Conservation (phyloP, 306 rosid genomes). For the Begonia loranthoides region DNA sequence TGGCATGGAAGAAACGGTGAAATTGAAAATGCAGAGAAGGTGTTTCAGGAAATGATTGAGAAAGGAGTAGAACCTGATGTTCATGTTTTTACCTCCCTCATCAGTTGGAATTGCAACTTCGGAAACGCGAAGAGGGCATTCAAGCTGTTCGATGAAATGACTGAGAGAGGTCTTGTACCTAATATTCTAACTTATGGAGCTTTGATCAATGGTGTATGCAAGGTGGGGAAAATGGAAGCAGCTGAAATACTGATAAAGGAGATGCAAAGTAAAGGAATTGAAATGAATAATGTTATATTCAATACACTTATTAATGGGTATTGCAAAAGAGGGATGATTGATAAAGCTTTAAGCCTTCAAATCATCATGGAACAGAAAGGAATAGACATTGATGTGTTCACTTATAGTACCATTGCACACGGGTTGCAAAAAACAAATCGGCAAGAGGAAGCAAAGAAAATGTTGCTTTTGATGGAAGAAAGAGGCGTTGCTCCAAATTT, state of each 20-base stretch:
- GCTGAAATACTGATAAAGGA: slow-evolving; percentile 55
- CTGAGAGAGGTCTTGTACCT: slow-evolving; percentile 38
- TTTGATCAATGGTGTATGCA: slow-evolving; percentile 52
- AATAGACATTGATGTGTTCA: slow-evolving; percentile 34
- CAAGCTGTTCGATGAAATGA: slow-evolving; percentile 60
- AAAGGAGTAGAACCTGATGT: slow-evolving; percentile 48
- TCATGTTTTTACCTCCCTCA: slow-evolving; percentile 47
- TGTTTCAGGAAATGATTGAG: slow-evolving; percentile 43
- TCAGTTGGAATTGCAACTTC: slow-evolving; percentile 44
- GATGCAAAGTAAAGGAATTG: slow-evolving; percentile 51
- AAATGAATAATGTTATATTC: slow-evolving; percentile 34
- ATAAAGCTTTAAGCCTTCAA: slow-evolving; percentile 46
- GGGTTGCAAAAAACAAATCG: slow-evolving; percentile 38
- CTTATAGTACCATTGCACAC: slow-evolving; percentile 47
- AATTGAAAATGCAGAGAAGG: slow-evolving; percentile 37
- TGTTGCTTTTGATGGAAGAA: slow-evolving; percentile 48
- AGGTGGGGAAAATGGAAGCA: slow-evolving; percentile 55
- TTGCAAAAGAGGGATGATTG: slow-evolving; percentile 53
- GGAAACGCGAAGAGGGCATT: slow-evolving; percentile 53
- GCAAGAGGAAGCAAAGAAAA: slow-evolving; percentile 52
- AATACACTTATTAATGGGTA: slow-evolving; percentile 65
- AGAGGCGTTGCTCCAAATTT: slow-evolving; percentile 42
- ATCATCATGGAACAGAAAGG: slow-evolving; percentile 53
- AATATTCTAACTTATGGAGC: slow-evolving; percentile 48
- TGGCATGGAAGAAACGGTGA: slow-evolving; percentile 34